Percentiles rank a stretch among this genome's conserved stretches.
These are phyloP conservation scores for Trichoderma guizhouense DNA, from an alignment of 2,329 filamentous ascomycete species.

Conservation along the genomic window DNA sequence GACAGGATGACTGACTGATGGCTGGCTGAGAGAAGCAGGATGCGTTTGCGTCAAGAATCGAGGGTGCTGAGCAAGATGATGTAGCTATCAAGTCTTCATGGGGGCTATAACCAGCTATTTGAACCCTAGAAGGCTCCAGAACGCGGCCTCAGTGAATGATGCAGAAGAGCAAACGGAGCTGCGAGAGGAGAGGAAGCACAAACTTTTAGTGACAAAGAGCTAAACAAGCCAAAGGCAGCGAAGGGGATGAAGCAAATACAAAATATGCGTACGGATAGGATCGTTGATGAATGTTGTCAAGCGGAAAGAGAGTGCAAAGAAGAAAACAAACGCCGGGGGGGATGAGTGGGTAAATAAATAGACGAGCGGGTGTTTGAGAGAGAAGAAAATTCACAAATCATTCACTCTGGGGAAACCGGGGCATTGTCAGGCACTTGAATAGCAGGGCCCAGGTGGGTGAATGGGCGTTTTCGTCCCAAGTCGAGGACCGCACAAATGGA, in stretches of 20 bases:
- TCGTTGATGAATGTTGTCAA: not conserved
- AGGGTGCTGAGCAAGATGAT: not conserved
- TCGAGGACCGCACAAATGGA: not conserved
- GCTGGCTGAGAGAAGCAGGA: not conserved
- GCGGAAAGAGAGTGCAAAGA: not conserved
- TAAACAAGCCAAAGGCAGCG: not conserved
- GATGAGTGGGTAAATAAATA: not conserved
- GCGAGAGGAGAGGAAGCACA: not conserved
- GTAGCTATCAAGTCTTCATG: not conserved
- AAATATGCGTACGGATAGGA: not conserved
- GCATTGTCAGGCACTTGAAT: not conserved
- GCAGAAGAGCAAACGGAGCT: not conserved
- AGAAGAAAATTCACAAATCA: not conserved
- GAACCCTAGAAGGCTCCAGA: not conserved
- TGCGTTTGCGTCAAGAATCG: not conserved
- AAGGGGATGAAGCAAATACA: not conserved
- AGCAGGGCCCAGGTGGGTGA: not conserved
- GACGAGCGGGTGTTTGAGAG: not conserved
- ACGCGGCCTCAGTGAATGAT: not conserved
- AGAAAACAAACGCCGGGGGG: not conserved
- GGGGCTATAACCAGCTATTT: not conserved
- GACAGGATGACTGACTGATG: not conserved
- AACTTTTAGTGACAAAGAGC: constrained; percentile 10
- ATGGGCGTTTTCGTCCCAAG: constrained; percentile 2
- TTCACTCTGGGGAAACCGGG: not conserved